Evolutionary conservation across 306 rosid species (phyloP).

Genomic region (Cicer judaicum): DNA sequence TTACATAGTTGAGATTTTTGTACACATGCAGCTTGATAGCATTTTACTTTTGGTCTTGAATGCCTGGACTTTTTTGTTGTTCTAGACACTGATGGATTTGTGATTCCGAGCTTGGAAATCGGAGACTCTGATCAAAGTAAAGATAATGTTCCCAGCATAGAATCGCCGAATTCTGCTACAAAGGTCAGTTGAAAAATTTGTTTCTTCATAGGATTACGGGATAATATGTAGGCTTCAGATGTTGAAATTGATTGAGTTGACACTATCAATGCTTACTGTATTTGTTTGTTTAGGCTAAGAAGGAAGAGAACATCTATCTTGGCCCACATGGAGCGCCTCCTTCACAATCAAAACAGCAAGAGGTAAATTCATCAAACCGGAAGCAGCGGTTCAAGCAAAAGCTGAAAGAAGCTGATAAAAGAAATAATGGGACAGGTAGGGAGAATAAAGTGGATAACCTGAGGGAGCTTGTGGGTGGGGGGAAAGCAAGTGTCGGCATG

Average conservation of each 20-base stretch:
- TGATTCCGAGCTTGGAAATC: conserved; percentile 93
- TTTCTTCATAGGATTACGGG: not conserved
- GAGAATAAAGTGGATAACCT: conserved; percentile 88
- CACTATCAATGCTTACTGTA: conserved; percentile 16
- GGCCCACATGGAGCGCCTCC: conserved; percentile 98
- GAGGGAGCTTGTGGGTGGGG: conserved; percentile 89
- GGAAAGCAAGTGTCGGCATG: conserved; percentile 53
- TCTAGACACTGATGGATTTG: conserved; percentile 91
- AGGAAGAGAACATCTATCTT: conserved; percentile 80
- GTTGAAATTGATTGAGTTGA: conserved; percentile 18
- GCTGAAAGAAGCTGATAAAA: conserved; percentile 89
- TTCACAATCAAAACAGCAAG: conserved; percentile 79
- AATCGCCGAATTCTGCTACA: conserved; percentile 67
- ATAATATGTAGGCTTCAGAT: not conserved
- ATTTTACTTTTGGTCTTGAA: conserved; percentile 26
- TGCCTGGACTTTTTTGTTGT: conserved; percentile 24
- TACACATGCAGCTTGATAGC: conserved; percentile 9
- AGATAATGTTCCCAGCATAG: conserved; percentile 53
- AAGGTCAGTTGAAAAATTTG: conserved; percentile 56
- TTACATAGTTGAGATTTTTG: not conserved
- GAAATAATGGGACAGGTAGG: conserved; percentile 63
- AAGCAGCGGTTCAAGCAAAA: conserved; percentile 86
- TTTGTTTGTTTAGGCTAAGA: conserved; percentile 57
- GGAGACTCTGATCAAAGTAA: conserved; percentile 56
- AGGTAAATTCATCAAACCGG: conserved; percentile 58